Base-by-base conservation (phyloP, 805 yeast genomes). In the Wickerhamiella bombiphila region DNA sequence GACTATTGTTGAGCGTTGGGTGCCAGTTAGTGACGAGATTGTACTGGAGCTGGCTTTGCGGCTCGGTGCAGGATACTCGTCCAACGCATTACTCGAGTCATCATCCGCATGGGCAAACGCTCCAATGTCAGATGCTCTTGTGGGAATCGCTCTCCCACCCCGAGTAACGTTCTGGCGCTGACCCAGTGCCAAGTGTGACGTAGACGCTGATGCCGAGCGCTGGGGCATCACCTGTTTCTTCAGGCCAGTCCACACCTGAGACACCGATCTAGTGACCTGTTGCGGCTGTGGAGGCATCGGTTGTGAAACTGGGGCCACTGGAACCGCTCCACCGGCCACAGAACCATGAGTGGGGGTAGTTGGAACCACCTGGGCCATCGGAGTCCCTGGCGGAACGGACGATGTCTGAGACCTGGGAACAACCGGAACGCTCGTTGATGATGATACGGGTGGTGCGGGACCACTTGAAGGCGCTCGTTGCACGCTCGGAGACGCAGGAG, bases 1-100 rank as follows among this genome's bases (percentile, higher is more conserved):
- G 11, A 69, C 63, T 28, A 70, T 56, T 0, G 80, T 65, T 4
- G 60, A 54, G 19, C 53, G 43, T 5, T 50, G 49, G n/a, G 29
- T 22, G 32, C 52, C 41, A 18, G 44, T 39, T 26, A 48, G 19
- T 13, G 50, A 47, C 22, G 42, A 36, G 28, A 48, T 40, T 1
- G 53, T 50, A 8, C 48, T 42, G 5, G 41, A 29, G 37, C 51
- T 45, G 5, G 49, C 40, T 32, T 49, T 49, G 18, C 54, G 43
- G 22, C 43, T 36, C 13, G 49, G 49, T 15, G 44, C 11, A 14
- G 5, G 11, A 20, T 34, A 20, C 25, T 25, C 17, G 13, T 6
- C 16, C 19, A 14, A 4, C 5, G 29, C 7, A 8, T 16, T 16
- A 7, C 35, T 24, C 20, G 7, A 9, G 13, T 22, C 29, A 18